Conservation (phyloP, 805 yeast genomes). For the Myxozyma kluyveri region DNA sequence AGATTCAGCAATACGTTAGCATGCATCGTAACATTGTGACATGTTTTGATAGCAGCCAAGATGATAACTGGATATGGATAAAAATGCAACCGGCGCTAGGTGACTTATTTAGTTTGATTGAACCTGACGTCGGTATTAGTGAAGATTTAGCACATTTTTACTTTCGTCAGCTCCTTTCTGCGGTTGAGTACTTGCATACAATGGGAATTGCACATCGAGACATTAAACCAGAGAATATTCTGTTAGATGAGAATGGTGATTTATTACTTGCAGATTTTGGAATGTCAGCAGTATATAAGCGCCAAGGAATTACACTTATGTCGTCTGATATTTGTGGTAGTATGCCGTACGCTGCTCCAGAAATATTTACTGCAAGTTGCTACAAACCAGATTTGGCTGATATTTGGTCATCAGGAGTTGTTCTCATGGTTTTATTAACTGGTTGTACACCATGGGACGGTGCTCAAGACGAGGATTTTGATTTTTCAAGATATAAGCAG, state of each 20-base stretch:
- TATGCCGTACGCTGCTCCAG: slow-evolving; percentile 80
- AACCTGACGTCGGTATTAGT: slow-evolving; percentile 69
- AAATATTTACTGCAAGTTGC: slow-evolving; percentile 46
- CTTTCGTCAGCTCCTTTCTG: slow-evolving; percentile 62
- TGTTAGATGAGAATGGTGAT: slow-evolving; percentile 62
- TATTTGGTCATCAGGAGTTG: slow-evolving; percentile 58
- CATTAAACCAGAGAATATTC: slow-evolving; percentile 66
- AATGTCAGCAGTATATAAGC: slow-evolving; percentile 58
- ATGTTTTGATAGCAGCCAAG: slow-evolving; percentile 53
- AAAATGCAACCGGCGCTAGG: slow-evolving; percentile 72
- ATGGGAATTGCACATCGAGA: slow-evolving; percentile 68
- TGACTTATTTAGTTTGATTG: slow-evolving; percentile 74
- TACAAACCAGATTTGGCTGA: slow-evolving; percentile 61
- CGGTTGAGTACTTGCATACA: slow-evolving; percentile 57
- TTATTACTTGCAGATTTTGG: slow-evolving; percentile 78
- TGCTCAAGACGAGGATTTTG: slow-evolving; percentile 53
- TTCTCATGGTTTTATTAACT: slow-evolving; percentile 57
- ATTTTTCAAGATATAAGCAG: slow-evolving; percentile 44
- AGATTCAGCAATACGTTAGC: slow-evolving; percentile 57
- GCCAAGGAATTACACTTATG: slow-evolving; percentile 48
- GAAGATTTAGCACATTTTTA: slow-evolving; percentile 66
- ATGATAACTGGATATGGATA: slow-evolving; percentile 59
- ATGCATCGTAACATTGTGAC: slow-evolving; percentile 58
- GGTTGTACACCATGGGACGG: slow-evolving; percentile 75
- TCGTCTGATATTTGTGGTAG: slow-evolving; percentile 63